These are phyloP conservation scores for Aspergillus quadrilineatus DNA, from an alignment of 2,329 filamentous ascomycete species.

Conservation along the genomic window DNA sequence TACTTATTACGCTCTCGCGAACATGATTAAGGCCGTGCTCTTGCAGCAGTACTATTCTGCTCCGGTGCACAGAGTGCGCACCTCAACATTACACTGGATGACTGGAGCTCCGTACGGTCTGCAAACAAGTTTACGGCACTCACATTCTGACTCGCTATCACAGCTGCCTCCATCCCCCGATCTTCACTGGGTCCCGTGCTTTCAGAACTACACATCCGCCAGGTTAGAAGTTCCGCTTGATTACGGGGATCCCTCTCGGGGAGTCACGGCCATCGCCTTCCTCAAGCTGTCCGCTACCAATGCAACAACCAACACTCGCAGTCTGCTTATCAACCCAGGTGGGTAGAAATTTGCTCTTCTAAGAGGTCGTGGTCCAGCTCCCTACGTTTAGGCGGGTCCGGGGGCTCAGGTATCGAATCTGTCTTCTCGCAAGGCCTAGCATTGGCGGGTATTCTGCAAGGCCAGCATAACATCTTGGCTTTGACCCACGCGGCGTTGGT, in stretches of 20 bases:
- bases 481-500: constrained; percentile 32
- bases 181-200: background rate
- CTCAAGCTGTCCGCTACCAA: constrained; percentile 20
- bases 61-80: too few species aligned
- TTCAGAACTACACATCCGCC: background rate
- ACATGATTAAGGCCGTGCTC: too few species aligned
- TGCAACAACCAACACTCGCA: constrained; percentile 9
- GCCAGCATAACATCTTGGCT: constrained; percentile 27
- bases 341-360: too few species aligned
- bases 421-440: background rate
- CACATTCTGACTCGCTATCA: too few species aligned
- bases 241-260: constrained; percentile 17
- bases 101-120: too few species aligned
- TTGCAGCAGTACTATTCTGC: too few species aligned
- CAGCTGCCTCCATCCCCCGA: background rate
- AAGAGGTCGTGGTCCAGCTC: too few species aligned
- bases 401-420: too few species aligned
- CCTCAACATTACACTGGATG: too few species aligned
- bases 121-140: too few species aligned
- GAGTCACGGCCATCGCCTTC: constrained; percentile 20
- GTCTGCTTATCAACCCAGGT: constrained; percentile 11
- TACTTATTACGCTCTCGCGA: too few species aligned
- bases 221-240: constrained; percentile 19
- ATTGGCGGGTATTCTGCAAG: background rate
- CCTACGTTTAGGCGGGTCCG: too few species aligned